Evolutionary conservation across 257 asterid genomes (phyloP).

Genomic region (Eustoma russellianum): DNA sequence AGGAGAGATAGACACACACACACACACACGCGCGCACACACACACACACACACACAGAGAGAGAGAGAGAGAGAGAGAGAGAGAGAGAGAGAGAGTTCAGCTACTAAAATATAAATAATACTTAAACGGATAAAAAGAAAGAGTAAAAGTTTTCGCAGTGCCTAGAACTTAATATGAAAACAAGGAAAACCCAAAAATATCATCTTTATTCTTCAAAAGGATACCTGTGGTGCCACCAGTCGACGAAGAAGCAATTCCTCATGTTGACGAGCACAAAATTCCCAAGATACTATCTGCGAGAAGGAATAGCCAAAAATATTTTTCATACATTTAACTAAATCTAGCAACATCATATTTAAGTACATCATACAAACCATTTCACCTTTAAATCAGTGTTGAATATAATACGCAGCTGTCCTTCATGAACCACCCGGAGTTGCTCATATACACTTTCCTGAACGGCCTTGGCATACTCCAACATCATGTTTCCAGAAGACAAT

Average conservation of each 20-base stretch:
- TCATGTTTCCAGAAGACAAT: slow-evolving; percentile 85
- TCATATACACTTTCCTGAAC: slow-evolving; percentile 94
- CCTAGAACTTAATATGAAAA: too few relatives aligned
- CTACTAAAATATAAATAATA: too few relatives aligned
- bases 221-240: slow-evolving; percentile 92
- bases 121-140: too few relatives aligned
- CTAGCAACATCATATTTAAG: not conserved
- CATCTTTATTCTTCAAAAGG: too few relatives aligned
- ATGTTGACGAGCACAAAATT: slow-evolving; percentile 90
- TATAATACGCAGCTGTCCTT: slow-evolving; percentile 91
- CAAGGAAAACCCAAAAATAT: too few relatives aligned
- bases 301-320: slow-evolving; percentile 1
- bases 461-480: slow-evolving; percentile 88
- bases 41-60: too few relatives aligned
- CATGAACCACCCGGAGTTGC: slow-evolving; percentile 93
- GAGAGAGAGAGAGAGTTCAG: too few relatives aligned
- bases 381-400: slow-evolving; percentile 95
- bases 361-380: slow-evolving; percentile 8
- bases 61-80: too few relatives aligned
- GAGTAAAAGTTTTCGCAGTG: too few relatives aligned
- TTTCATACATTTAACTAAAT: not conserved
- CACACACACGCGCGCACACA: too few relatives aligned
- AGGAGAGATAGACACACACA: too few relatives aligned
- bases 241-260: slow-evolving; percentile 96
- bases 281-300: slow-evolving; percentile 81